Conservation (phyloP, 805 yeast genomes). For the Wickerhamomyces pijperi region DNA sequence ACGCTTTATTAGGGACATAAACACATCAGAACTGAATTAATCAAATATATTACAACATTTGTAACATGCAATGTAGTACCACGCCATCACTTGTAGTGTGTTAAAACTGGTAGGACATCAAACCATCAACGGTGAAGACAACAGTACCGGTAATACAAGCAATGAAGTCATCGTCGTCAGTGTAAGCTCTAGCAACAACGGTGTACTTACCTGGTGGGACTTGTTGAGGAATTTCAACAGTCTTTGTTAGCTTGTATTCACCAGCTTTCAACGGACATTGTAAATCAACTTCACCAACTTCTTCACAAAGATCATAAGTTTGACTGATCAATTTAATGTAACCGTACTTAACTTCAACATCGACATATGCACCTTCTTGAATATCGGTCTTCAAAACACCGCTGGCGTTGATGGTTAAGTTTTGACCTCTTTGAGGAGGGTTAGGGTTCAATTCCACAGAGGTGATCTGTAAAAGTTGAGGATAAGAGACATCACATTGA, state of each 20-base stretch:
- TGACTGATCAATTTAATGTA: slow-evolving; percentile 80
- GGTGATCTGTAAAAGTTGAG: slow-evolving; percentile 56
- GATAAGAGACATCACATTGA: slow-evolving; percentile 55
- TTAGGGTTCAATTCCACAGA: slow-evolving; percentile 61
- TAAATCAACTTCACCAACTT: slow-evolving; percentile 71
- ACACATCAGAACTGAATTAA: no score
- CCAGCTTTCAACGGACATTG: slow-evolving; percentile 78
- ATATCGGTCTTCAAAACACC: slow-evolving; percentile 50
- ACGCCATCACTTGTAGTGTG: no score
- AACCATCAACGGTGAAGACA: slow-evolving; percentile 27
- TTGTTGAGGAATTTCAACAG: slow-evolving; percentile 76
- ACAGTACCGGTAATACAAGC: slow-evolving; percentile 75
- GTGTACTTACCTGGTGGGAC: slow-evolving; percentile 93
- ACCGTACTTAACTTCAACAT: slow-evolving; percentile 87
- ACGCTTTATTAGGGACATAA: no score
- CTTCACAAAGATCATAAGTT: slow-evolving; percentile 89
- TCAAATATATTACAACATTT: no score
- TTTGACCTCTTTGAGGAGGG: slow-evolving; percentile 82
- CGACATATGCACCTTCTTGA: slow-evolving; percentile 85
- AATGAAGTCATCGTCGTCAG: slow-evolving; percentile 68
- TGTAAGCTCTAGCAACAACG: slow-evolving; percentile 83
- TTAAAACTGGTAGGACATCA: slow-evolving; percentile 5
- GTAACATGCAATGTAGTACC: no score
- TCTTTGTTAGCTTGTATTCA: slow-evolving; percentile 48
- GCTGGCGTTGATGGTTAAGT: slow-evolving; percentile 66